Evolutionary conservation across 2,329 filamentous ascomycete species (phyloP).

Genomic region (Paecilomyces formosus): DNA sequence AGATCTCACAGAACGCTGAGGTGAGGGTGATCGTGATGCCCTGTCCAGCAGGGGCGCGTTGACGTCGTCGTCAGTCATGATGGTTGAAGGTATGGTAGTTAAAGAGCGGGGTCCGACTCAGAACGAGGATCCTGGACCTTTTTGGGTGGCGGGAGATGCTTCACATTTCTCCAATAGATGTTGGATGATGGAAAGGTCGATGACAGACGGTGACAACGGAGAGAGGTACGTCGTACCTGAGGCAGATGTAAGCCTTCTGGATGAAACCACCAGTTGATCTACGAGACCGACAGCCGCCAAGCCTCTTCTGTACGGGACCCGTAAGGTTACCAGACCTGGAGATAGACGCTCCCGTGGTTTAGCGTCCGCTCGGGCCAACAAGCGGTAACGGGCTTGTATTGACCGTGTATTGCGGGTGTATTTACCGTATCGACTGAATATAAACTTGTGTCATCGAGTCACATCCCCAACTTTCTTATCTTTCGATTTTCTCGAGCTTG

Average conservation of each 20-base stretch:
- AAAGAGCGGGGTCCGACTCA: not conserved
- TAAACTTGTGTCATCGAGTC: not conserved
- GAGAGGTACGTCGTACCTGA: not conserved
- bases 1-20: constrained; percentile 9
- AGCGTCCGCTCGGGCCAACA: not conserved
- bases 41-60: constrained; percentile 21
- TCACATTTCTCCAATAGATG: not conserved
- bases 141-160: not conserved
- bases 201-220: not conserved
- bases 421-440: not conserved
- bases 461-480: not conserved
- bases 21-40: constrained; percentile 14
- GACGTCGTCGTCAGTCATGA: constrained; percentile 31
- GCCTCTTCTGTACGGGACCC: not conserved
- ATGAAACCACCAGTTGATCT: not conserved
- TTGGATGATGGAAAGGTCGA: not conserved
- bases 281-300: not conserved
- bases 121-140: constrained; percentile 4
- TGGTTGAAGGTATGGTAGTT: constrained; percentile 10
- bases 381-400: not conserved
- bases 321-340: not conserved
- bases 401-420: not conserved
- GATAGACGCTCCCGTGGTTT: constrained; percentile 2
- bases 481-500: not conserved
- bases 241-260: not conserved